Percentiles rank a stretch among this genome's conserved stretches.
These are phyloP conservation scores for Dictyostelium intermedium DNA, from an alignment of 78 protist genomes.

Conservation along the genomic window DNA sequence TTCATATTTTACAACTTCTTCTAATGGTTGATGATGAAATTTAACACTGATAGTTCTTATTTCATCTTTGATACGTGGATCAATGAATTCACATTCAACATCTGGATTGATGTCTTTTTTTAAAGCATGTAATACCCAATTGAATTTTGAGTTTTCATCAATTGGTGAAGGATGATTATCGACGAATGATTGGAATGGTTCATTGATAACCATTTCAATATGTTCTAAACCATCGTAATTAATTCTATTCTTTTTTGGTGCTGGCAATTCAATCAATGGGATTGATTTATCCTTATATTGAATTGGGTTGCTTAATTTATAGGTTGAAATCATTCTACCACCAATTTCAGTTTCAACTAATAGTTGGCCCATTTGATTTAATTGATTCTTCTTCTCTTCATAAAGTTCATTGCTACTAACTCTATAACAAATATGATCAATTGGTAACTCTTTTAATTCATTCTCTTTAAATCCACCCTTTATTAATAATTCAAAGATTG, in stretches of 20 bases:
- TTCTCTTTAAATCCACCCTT: neutral
- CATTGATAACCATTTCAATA: conserved; percentile 24
- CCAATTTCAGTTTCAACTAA: conserved; percentile 31
- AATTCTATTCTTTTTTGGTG: conserved; percentile 29
- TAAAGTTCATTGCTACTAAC: conserved; percentile 30
- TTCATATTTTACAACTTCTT: conserved; percentile 46
- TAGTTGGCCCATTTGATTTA: neutral
- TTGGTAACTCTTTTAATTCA: neutral
- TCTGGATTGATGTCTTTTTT: conserved; percentile 51
- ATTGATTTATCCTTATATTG: neutral
- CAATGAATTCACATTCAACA: conserved; percentile 35
- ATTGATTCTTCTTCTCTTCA: neutral
- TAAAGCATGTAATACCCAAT: conserved; percentile 3
- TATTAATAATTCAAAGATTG: neutral
- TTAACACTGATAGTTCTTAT: conserved; percentile 36
- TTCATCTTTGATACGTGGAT: conserved; percentile 17
- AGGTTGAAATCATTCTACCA: conserved; percentile 43
- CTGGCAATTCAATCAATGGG: conserved; percentile 41
- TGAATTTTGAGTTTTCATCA: neutral
- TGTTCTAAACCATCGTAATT: conserved; percentile 57
- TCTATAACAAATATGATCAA: conserved; percentile 67
- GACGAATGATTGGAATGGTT: neutral
- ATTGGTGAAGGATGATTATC: neutral
- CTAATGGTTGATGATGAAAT: conserved; percentile 63
- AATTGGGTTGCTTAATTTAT: conserved; percentile 23